phyloP scores from a whole-genome alignment of 2,329 filamentous ascomycete species.

The Zopfia rhizophila region DNA sequence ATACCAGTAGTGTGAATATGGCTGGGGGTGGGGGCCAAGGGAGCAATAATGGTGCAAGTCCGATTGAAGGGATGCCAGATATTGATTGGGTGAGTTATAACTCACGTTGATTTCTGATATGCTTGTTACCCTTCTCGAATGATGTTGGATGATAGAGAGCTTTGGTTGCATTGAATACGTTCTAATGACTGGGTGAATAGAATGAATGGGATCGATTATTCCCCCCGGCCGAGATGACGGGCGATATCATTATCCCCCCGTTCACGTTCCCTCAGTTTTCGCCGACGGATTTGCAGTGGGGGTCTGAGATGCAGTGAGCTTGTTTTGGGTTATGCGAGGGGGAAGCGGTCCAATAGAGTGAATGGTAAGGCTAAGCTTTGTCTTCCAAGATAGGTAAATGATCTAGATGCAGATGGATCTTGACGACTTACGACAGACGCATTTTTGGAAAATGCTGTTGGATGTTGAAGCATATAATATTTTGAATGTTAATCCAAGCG shows the following conservation, averaged over 20 bases:
- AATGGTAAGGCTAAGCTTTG: too few species aligned
- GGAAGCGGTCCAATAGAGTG: too few species aligned
- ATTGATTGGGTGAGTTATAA: constrained; percentile 74
- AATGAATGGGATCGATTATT: constrained; percentile 60
- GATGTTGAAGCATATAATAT: too few species aligned
- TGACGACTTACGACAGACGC: too few species aligned
- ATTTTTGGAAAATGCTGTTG: too few species aligned
- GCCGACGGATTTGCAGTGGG: constrained; percentile 31
- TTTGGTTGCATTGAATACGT: constrained; percentile 1
- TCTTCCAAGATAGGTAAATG: too few species aligned
- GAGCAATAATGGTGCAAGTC: constrained; percentile 25
- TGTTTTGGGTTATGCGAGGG: too few species aligned
- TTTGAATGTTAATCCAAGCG: too few species aligned
- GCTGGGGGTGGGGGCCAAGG: background rate
- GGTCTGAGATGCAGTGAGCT: too few species aligned
- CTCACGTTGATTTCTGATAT: too few species aligned
- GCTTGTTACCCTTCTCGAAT: background rate
- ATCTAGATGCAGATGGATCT: too few species aligned
- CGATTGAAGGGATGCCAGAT: constrained; percentile 53
- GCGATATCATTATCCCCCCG: constrained; percentile 45
- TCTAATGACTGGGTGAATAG: constrained; percentile 35
- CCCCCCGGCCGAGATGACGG: constrained; percentile 42
- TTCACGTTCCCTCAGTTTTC: constrained; percentile 47
- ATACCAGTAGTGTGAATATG: constrained; percentile 1
- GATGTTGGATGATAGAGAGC: too few species aligned